Evolutionary conservation across 1,139 yeast genomes (phyloP), one percentile per base, ranked within the genome.

Genomic region (Candida smagusa): DNA sequence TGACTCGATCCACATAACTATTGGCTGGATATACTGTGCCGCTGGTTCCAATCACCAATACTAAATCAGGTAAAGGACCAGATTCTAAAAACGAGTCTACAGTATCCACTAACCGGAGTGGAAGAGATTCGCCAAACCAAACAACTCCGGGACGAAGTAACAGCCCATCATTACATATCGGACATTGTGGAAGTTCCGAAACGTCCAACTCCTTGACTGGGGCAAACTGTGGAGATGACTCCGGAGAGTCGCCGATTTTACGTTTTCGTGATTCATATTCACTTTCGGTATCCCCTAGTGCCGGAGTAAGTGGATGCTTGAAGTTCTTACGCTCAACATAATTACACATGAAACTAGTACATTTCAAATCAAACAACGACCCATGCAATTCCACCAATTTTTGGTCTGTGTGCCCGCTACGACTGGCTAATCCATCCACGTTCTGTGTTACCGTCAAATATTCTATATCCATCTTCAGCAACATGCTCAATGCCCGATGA

Each of bases 11-110:
- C 19, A 88, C 92, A 54, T 85, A 88, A 21, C 95, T 87, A 42
- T 90, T 88, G 2, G 96, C 95, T 1, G 96, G 96, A 80, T 94
- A 88, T 1, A 85, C 90, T 0, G 81, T 70, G 3, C 92, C 89
- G 27, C 92, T 81, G 2, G 96, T 86, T 1, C 96, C 96, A 12
- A 88, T 77, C 3, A 89, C 95, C 36, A 88, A 61, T 4, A 88
- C 79, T 51, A 88, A 61, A 52, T 88, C 96, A 13, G 85, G 82
- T 8, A 68, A 64, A 6, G 59, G 70, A 13, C 64, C 59, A 21
- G 63, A 54, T 42, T 79, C 75, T n/a, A 87, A 71, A 48, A 84
- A 88, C 33, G 74, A 77, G 60, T 88, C 96, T 4, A 88, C 86
- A 28, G 63, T 63, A 43, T 80, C 81, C 40, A 88, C 72, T 8